These are phyloP conservation scores for Dactylonectria macrodidyma DNA, from an alignment of 2,329 filamentous ascomycete species.

Conservation along the genomic window DNA sequence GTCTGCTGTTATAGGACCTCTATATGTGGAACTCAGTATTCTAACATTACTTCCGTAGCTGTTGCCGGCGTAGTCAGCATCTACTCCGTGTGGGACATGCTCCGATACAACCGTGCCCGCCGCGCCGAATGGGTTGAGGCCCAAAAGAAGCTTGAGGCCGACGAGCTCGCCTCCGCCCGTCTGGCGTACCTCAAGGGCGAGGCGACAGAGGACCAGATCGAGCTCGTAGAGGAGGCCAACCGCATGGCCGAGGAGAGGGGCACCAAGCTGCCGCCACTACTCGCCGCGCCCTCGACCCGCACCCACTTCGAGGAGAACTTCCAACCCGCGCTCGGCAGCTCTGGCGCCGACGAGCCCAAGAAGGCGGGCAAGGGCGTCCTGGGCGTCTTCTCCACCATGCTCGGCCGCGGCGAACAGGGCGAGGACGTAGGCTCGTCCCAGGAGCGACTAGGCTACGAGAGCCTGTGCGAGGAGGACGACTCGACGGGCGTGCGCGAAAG, in stretches of 20 bases:
- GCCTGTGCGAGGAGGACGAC: slow-evolving; percentile 41
- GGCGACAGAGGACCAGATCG: slow-evolving; percentile 69
- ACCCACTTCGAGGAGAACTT: slow-evolving; percentile 55
- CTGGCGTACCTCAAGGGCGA: slow-evolving; percentile 73
- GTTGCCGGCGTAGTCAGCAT: slow-evolving; percentile 69
- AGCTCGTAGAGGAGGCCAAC: slow-evolving; percentile 71
- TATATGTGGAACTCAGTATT: neutral
- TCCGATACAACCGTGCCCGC: slow-evolving; percentile 72
- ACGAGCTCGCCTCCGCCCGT: slow-evolving; percentile 70
- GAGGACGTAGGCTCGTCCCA: slow-evolving; percentile 38
- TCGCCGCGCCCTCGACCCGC: slow-evolving; percentile 60
- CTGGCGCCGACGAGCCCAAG: slow-evolving; percentile 37
- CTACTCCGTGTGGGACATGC: slow-evolving; percentile 75
- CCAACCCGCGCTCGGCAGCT: slow-evolving; percentile 32
- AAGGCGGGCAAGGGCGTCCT: slow-evolving; percentile 55
- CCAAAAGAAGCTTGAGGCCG: slow-evolving; percentile 67
- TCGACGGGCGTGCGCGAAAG: slow-evolving; percentile 36
- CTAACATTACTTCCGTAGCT: slow-evolving; percentile 53
- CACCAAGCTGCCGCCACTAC: slow-evolving; percentile 65
- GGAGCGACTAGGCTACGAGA: slow-evolving; percentile 36
- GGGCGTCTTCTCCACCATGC: slow-evolving; percentile 52
- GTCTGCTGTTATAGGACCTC: neutral
- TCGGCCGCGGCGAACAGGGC: slow-evolving; percentile 46
- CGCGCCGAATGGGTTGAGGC: slow-evolving; percentile 71
- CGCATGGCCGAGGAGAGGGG: slow-evolving; percentile 61